Evolutionary conservation across 352 stramenopile genomes (phyloP).

Genomic region (Globisporangium sylvaticum): DNA sequence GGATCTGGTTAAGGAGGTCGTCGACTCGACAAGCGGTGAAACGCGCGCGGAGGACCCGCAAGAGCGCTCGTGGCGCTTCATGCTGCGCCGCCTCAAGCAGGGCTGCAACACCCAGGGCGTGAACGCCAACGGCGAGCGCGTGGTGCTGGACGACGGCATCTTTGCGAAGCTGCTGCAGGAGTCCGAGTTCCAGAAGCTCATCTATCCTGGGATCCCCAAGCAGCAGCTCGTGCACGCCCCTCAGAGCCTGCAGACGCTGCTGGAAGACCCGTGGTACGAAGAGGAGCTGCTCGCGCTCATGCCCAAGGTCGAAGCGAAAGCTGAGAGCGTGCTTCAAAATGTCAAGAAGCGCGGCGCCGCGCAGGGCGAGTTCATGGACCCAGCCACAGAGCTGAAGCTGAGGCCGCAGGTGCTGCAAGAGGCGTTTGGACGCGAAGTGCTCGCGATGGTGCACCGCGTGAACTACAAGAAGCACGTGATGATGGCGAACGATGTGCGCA

Average conservation of each 20-base stretch:
- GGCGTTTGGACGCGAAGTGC: conserved; percentile 75
- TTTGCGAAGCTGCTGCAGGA: conserved; percentile 73
- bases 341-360: conserved; percentile 74
- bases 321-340: conserved; percentile 66
- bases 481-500: conserved; percentile 59
- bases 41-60: conserved; percentile 28
- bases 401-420: conserved; percentile 80
- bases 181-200: conserved; percentile 65
- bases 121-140: conserved; percentile 49
- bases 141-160: conserved; percentile 74
- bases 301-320: conserved; percentile 78
- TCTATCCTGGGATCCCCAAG: conserved; percentile 76
- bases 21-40: conserved; percentile 17
- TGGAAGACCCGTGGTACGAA: conserved; percentile 81
- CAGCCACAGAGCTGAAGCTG: conserved; percentile 56
- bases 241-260: conserved; percentile 63
- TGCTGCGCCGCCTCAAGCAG: conserved; percentile 58
- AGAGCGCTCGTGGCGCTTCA: conserved; percentile 52
- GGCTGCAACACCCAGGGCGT: conserved; percentile 50
- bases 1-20: conserved; percentile 26
- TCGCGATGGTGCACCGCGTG: conserved; percentile 81
- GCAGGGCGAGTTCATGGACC: conserved; percentile 78
- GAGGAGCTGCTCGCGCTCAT: conserved; percentile 73
- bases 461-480: conserved; percentile 79
- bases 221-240: conserved; percentile 64